Percentiles rank a stretch among this genome's conserved stretches.
phyloP scores from a whole-genome alignment of 2,329 filamentous ascomycete genomes.

The Scorias spongiosa region DNA sequence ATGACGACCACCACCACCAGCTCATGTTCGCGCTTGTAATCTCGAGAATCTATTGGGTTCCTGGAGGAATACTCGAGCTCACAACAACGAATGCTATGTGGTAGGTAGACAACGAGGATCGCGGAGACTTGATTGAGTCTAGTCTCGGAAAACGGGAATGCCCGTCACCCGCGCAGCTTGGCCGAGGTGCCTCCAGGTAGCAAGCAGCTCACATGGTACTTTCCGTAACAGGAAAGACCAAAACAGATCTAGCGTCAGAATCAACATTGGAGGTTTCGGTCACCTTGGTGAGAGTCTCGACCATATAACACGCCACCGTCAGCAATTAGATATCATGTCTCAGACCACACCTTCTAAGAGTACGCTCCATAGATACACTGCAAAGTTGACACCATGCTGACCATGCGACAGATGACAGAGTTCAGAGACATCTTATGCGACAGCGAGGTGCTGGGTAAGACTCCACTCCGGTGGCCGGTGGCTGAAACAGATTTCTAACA shows the following conservation, averaged over 20 bases:
- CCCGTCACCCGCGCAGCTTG: too few relatives aligned
- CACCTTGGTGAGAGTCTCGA: neutral
- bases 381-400: slow-evolving; percentile 1
- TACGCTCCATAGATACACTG: neutral
- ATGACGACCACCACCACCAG: slow-evolving; percentile 43
- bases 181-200: too few relatives aligned
- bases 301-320: too few relatives aligned
- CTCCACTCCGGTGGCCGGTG: neutral
- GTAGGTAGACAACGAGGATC: too few relatives aligned
- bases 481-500: neutral
- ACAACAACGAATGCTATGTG: too few relatives aligned
- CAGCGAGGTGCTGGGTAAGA: slow-evolving; percentile 18
- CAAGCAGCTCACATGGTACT: too few relatives aligned
- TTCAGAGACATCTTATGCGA: slow-evolving; percentile 19
- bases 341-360: slow-evolving; percentile 12
- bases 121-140: too few relatives aligned
- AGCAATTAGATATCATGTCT: slow-evolving; percentile 12
- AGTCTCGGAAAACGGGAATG: too few relatives aligned
- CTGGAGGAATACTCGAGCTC: too few relatives aligned
- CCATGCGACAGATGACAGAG: slow-evolving; percentile 10
- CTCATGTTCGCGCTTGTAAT: slow-evolving; percentile 32
- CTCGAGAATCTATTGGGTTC: too few relatives aligned
- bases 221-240: slow-evolving; percentile 2
- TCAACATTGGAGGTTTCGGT: neutral
- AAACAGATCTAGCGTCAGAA: slow-evolving; percentile 1